A percentile compares a stretch with the other conserved stretches of the same genome.
phyloP scores from a whole-genome alignment of 495 filamentous ascomycete genomes.

The Xylaria scruposa region DNA sequence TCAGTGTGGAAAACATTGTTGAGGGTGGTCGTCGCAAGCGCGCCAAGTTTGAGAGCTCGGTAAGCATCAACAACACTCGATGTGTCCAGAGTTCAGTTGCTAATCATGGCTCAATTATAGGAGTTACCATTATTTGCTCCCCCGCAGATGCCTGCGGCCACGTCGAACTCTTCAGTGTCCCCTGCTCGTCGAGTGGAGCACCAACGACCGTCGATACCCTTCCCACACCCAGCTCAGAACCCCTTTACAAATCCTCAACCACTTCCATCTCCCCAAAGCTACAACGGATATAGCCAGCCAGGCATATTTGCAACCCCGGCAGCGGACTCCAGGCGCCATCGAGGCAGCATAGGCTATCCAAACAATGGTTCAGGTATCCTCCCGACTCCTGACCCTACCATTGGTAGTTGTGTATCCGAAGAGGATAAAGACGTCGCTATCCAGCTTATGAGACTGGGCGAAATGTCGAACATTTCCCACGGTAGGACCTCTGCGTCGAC shows the following conservation, averaged over 20 bases:
- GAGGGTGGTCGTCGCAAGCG: constrained; percentile 94
- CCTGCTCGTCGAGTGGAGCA: constrained; percentile 77
- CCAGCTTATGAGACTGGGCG: constrained; percentile 94
- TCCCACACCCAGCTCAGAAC: constrained; percentile 72
- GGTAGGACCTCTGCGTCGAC: constrained; percentile 93
- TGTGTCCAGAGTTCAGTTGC: constrained; percentile 18
- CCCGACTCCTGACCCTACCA: constrained; percentile 92
- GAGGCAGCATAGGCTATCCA: constrained; percentile 64
- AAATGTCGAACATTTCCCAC: constrained; percentile 86
- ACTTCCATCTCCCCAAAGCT: constrained; percentile 80
- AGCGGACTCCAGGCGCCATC: constrained; percentile 68
- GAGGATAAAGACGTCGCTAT: constrained; percentile 98
- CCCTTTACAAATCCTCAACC: constrained; percentile 74
- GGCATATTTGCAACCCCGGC: constrained; percentile 62
- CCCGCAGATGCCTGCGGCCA: constrained; percentile 85
- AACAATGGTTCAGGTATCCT: constrained; percentile 60
- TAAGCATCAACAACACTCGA: constrained; percentile 56
- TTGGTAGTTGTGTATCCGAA: constrained; percentile 93
- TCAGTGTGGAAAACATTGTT: constrained; percentile 96
- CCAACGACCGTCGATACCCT: constrained; percentile 67
- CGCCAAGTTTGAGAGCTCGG: constrained; percentile 96
- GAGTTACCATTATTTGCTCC: constrained; percentile 95
- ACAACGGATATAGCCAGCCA: constrained; percentile 56
- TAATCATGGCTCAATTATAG: constrained; percentile 54
- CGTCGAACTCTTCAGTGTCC: constrained; percentile 90